Evolutionary conservation across 2,329 filamentous ascomycete species (phyloP).

Genomic region (Periconia digitata): DNA sequence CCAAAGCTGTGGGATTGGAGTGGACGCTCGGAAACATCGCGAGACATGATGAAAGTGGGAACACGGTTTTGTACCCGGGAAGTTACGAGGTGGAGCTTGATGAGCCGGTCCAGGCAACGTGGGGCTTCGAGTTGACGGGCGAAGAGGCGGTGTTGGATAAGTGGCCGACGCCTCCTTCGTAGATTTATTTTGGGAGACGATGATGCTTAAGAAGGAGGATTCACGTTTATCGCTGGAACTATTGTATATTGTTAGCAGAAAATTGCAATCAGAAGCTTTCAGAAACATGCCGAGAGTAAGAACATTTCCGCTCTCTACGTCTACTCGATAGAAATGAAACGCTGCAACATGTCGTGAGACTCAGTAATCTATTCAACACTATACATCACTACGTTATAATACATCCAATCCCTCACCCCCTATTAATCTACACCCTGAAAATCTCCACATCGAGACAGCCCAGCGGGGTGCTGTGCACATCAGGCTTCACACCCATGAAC

Average conservation of each 20-base stretch:
- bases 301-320: no score
- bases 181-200: background rate
- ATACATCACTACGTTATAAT: no score
- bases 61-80: conserved; percentile 57
- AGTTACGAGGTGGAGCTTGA: conserved; percentile 45
- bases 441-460: background rate
- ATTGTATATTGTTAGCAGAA: no score
- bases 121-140: conserved; percentile 28
- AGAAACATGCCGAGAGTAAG: no score
- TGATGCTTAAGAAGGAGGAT: no score
- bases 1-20: conserved; percentile 40
- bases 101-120: conserved; percentile 15
- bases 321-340: no score
- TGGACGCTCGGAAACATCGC: conserved; percentile 55
- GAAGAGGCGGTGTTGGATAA: conserved; percentile 22
- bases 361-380: no score
- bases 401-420: no score
- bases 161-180: conserved; percentile 20
- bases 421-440: background rate
- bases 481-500: background rate
- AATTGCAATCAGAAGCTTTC: no score
- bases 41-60: conserved; percentile 54
- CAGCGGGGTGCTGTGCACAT: background rate
- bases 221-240: no score
- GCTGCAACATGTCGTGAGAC: no score